Base-by-base conservation (phyloP, 2,329 filamentous ascomycete genomes). In the Xenoacremonium recifei region DNA sequence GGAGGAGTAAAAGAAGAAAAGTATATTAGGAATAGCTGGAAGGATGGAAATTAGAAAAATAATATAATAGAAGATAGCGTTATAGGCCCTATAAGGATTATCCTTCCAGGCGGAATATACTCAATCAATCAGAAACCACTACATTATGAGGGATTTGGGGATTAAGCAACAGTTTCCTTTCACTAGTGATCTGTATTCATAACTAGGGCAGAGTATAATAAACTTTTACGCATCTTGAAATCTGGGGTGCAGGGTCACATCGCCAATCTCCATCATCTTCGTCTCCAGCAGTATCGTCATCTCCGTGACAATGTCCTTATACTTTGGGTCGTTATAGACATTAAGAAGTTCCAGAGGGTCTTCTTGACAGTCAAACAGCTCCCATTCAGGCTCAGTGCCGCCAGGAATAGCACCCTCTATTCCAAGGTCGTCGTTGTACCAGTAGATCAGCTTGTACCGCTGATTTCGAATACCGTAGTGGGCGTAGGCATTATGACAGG, bases 401-500 rank as follows among this genome's bases (percentile, higher is more conserved):
- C 67, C 69, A 0, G 64, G 62, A 3, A 67, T 53, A 1, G 75
- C 66, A 0, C 74, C 75, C 15, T 65, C 62, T 1, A 76, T 40
- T 0, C 66, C 72, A 12, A 77, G 62, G 9, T 62, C 64, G 49
- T 77, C 70, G 36, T 74, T 74, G 46, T 78, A 79, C 75, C 74
- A 79, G 55, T 76, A 78, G 15, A 78, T 79, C 3, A 79, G 49
- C 64, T 79, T 79, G 49, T 77, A 77, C 3, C 72, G 54, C 49
- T 73, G 70, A 45, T 78, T 63, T 0, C 75, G 63, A 5, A 76
- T 61, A 2, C 75, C 75, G 40, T 78, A 78, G 52, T 79, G 75
- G 0, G 75, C 74, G 45, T 70, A 69, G 0, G 70, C 71, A 6
- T 75, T 51, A 45, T 79, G 74, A 7, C 73, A 71, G 1, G 65